Percentiles rank a stretch among this genome's conserved stretches.
These are phyloP conservation scores for Fallopia convolvulus DNA, from an alignment of 148 eudicot species.

Conservation along the genomic window DNA sequence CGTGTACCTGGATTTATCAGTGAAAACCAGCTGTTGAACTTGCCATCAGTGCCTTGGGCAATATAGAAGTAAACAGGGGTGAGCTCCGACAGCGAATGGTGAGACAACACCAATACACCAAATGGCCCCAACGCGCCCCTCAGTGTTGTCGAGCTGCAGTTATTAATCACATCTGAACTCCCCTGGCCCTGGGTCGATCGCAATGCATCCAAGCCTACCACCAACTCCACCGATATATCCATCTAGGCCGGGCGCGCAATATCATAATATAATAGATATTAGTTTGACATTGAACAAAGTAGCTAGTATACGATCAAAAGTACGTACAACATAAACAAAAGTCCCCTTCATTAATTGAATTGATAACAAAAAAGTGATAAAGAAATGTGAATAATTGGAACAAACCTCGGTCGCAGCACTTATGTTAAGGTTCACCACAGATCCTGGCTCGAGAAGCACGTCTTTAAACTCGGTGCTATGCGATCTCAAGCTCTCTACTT, in stretches of 20 bases:
- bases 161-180: slow-evolving; percentile 32
- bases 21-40: slow-evolving; percentile 50
- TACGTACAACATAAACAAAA: too few species aligned
- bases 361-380: too few species aligned
- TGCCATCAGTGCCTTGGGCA: slow-evolving; percentile 47
- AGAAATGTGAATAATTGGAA: too few species aligned
- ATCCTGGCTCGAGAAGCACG: slow-evolving; percentile 55
- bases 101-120: slow-evolving; percentile 73
- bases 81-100: slow-evolving; percentile 50
- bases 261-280: background rate
- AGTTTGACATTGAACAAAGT: too few species aligned
- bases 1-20: slow-evolving; percentile 75
- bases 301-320: too few species aligned
- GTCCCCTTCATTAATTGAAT: too few species aligned
- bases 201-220: slow-evolving; percentile 36
- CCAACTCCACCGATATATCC: slow-evolving; percentile 67
- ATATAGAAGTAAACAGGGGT: slow-evolving; percentile 84
- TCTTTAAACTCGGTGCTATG: slow-evolving; percentile 20
- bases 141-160: slow-evolving; percentile 45
- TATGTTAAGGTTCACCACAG: slow-evolving; percentile 46
- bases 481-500: slow-evolving; percentile 54
- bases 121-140: slow-evolving; percentile 78
- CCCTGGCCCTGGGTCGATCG: background rate
- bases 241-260: slow-evolving; percentile 22
- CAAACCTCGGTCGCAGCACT: slow-evolving; percentile 26